Conservation (phyloP, 2,329 filamentous ascomycete species). For the Bretziella fagacearum region DNA sequence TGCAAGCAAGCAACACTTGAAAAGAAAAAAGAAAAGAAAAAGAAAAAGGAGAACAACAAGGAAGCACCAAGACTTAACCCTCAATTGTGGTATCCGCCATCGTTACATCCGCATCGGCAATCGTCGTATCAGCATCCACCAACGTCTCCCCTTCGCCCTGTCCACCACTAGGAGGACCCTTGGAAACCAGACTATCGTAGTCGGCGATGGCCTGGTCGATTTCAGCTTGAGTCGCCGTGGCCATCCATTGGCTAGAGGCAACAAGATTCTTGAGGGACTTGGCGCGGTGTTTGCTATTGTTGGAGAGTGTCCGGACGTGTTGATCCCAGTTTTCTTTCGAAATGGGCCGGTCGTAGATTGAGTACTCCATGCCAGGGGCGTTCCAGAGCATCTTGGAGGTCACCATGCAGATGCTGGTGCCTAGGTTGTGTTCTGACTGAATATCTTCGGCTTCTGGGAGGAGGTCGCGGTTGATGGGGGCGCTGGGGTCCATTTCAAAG, state of each 20-base stretch:
- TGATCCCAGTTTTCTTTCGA: conserved; percentile 45
- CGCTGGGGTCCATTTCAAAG: conserved; percentile 32
- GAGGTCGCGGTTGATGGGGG: conserved; percentile 39
- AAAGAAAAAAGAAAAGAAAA: not conserved
- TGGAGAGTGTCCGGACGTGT: conserved; percentile 35
- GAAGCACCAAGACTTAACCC: not conserved
- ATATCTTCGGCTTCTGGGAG: conserved; percentile 33
- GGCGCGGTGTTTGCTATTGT: conserved; percentile 44
- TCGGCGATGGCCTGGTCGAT: conserved; percentile 58
- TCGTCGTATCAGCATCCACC: conserved; percentile 20
- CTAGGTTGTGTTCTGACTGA: conserved; percentile 47
- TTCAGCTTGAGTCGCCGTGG: conserved; percentile 61
- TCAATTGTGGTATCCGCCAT: conserved; percentile 16
- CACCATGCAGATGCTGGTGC: conserved; percentile 58
- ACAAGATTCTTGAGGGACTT: conserved; percentile 60
- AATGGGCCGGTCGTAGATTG: conserved; percentile 51
- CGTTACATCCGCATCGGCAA: conserved; percentile 18
- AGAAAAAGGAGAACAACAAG: not conserved
- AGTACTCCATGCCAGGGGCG: conserved; percentile 52
- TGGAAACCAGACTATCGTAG: conserved; percentile 36
- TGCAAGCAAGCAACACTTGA: not conserved
- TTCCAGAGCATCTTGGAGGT: conserved; percentile 68
- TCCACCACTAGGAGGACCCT: conserved; percentile 21
- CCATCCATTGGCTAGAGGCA: conserved; percentile 63
- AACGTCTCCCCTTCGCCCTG: not conserved